Evolutionary conservation across 306 rosid genomes (phyloP), one percentile per base, ranked within the genome.

Genomic region (Gastrolobium bilobum): DNA sequence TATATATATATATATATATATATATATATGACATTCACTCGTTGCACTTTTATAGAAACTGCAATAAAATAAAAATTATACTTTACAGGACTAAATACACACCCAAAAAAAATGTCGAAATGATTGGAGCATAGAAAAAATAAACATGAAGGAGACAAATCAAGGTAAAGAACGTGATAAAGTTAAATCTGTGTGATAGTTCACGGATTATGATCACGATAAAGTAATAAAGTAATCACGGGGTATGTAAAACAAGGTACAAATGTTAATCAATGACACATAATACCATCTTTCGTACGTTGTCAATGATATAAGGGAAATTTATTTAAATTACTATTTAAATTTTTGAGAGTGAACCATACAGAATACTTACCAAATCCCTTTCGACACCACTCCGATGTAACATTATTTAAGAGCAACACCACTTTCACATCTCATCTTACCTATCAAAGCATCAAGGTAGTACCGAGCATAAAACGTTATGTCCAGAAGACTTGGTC

Each of bases 121-220:
- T 38, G 30, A 39, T 40, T 10, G 43, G 13, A 44, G 60, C 37
- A 60, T 30, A 57, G 42, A 42, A 57, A 72, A 57, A 72, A 57
- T 4, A 37, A 58, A 34, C 4, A 20, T 37, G 58, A 44, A 40
- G 39, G 68, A 69, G 35, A 37, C 3, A 37, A 6, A 8, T 31
- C 3, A 71, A 62, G 31, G 51, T 63, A 65, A 54, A 65, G 53
- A 61, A 57, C 39, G 46, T 56, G 64, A 47, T 8, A 68, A 67
- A 50, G 85, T 76, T 48, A 58, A 69, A 59, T 48, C 10, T 43
- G 31, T 64, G 52, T 42, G 54, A 67, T 35, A 14, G 85, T 39
- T 81, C 85, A 75, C 73, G 81, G 85, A 75, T 75, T 47, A 7
- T 33, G 81, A 81, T 48, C 58, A 57, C 48, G 65, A 47, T 72